Evolutionary conservation across 2,329 filamentous ascomycete species (phyloP).

Genomic region (Colletotrichum orchidophilum): DNA sequence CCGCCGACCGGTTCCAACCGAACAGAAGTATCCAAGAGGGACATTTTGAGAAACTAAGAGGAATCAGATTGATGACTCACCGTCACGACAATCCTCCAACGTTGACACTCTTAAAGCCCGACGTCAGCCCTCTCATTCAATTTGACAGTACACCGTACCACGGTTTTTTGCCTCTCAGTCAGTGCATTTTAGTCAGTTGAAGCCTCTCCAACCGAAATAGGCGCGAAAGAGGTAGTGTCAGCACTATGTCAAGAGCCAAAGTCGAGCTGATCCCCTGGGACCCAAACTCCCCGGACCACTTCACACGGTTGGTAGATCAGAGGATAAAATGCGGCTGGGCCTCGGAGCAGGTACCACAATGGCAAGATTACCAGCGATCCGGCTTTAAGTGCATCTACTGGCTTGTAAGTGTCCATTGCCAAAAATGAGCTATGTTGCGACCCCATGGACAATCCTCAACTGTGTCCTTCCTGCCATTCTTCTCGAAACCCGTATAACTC

Average conservation of each 20-base stretch:
- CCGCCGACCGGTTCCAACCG: neutral
- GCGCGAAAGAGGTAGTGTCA: no score
- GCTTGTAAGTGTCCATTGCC: slow-evolving; percentile 27
- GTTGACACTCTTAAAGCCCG: neutral
- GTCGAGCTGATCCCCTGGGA: slow-evolving; percentile 40
- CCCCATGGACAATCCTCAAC: no score
- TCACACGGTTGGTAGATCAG: slow-evolving; percentile 37
- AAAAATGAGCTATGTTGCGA: neutral
- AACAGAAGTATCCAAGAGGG: neutral
- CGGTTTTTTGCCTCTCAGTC: neutral
- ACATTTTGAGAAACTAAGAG: neutral
- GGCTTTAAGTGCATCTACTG: slow-evolving; percentile 37
- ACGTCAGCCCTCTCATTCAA: neutral
- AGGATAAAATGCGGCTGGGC: slow-evolving; percentile 40
- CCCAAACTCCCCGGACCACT: slow-evolving; percentile 36
- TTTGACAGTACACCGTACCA: neutral
- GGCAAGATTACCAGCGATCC: slow-evolving; percentile 35
- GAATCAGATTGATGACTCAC: neutral
- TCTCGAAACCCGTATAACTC: neutral
- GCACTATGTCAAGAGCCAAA: neutral
- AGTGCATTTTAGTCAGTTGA: neutral
- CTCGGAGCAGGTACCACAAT: slow-evolving; percentile 31
- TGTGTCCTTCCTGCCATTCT: no score
- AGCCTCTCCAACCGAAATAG: neutral
- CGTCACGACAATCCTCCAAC: neutral